Evolutionary conservation across 805 yeast species (phyloP).

Genomic region (Saccharomycodes ludwigii): DNA sequence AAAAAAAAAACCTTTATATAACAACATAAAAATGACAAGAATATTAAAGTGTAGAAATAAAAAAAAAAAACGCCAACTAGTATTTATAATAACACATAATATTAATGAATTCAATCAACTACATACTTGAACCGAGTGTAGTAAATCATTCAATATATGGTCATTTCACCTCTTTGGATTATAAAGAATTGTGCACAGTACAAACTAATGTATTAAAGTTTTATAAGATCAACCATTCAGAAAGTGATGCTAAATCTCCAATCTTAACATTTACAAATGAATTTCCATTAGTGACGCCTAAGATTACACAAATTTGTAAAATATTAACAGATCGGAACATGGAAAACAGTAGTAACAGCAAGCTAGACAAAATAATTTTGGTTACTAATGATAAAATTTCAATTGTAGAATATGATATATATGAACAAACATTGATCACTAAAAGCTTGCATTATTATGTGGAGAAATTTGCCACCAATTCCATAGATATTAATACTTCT

Average conservation of each 20-base stretch:
- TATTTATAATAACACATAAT: too few relatives aligned
- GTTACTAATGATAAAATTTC: constrained; percentile 53
- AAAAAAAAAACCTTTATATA: too few relatives aligned
- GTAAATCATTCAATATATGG: constrained; percentile 50
- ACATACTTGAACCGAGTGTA: constrained; percentile 64
- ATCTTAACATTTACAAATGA: constrained; percentile 41
- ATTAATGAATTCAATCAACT: too few relatives aligned
- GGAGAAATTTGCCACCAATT: constrained; percentile 39
- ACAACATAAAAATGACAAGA: too few relatives aligned
- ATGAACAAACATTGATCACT: constrained; percentile 44
- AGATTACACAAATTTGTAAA: constrained; percentile 3
- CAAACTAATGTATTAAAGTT: constrained; percentile 58
- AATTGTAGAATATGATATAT: constrained; percentile 56
- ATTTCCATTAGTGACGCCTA: constrained; percentile 25
- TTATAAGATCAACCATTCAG: too few relatives aligned
- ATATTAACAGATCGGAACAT: constrained; percentile 2
- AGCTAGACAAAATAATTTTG: constrained; percentile 4
- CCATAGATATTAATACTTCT: constrained; percentile 28
- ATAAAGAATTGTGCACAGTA: constrained; percentile 50
- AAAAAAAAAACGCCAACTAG: too few relatives aligned
- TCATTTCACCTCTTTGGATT: constrained; percentile 27
- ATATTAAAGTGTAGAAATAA: too few relatives aligned
- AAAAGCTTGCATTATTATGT: constrained; percentile 82
- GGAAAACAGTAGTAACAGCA: neutral
- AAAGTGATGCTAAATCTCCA: constrained; percentile 15